phyloP scores from a whole-genome alignment of 345 rosid genomes.

The Acer campestre region DNA sequence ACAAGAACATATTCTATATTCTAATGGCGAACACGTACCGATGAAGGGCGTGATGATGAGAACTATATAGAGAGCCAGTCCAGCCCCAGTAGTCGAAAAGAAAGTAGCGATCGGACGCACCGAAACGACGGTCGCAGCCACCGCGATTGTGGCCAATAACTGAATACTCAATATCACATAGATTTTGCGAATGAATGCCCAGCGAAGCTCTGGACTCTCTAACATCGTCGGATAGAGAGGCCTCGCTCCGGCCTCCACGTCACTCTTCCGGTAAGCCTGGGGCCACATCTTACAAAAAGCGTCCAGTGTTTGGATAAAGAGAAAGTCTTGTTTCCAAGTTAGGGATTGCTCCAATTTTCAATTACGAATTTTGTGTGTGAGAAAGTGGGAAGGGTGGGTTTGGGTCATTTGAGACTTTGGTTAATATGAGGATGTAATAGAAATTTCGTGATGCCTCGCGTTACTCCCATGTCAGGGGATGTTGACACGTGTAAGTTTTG shows the following conservation, averaged over 20 bases:
- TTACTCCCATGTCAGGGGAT: neutral
- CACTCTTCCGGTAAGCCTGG: constrained; percentile 48
- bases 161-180: constrained; percentile 76
- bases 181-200: constrained; percentile 89
- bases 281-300: constrained; percentile 47
- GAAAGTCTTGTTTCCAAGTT: neutral
- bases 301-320: neutral
- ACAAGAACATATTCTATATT: neutral
- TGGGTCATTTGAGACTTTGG: no score
- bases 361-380: neutral
- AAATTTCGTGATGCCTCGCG: constrained; percentile 28
- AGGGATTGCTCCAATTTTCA: neutral
- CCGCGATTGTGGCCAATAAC: constrained; percentile 72
- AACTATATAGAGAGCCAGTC: constrained; percentile 77
- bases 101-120: constrained; percentile 65
- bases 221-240: constrained; percentile 88
- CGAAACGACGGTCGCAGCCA: constrained; percentile 69
- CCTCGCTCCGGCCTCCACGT: constrained; percentile 67
- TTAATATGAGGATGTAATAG: neutral
- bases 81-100: constrained; percentile 63
- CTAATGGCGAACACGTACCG: constrained; percentile 34
- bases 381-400: neutral
- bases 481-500: constrained; percentile 16
- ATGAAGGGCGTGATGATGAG: constrained; percentile 73
- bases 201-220: constrained; percentile 85